Evolutionary conservation across 1,139 yeast genomes (phyloP), one percentile per base, ranked within the genome.

Genomic region (Protomyces macrosporus): DNA sequence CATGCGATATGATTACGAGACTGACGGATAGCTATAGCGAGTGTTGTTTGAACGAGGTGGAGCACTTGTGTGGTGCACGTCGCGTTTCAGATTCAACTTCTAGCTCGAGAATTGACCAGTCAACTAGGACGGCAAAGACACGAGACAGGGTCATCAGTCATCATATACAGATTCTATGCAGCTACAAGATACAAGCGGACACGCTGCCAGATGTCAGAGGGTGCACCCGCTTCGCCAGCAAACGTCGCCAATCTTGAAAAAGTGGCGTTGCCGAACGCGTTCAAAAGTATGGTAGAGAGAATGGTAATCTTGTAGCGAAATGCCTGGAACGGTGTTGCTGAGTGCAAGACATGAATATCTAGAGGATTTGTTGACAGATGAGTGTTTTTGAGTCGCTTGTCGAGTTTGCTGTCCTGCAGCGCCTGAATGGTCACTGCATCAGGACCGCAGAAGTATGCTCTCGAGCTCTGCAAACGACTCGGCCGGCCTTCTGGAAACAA

Each of bases 181-280:
- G 9, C 39, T 12, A 36, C 32, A 42, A 14, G 7, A 42, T 16
- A 42, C 32, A 42, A 10, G 30, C 33, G 30, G 45, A 58, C 62
- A 3, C 62, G 55, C 33, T 35, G 36, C 62, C 62, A 58, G 14
- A 42, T 56, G 40, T 58, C 62, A n/a, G 55, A 36, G 12, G 62
- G 56, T 23, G 42, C 40, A 6, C 62, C 62, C 3, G 55, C 62
- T 12, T 52, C 56, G 6, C 62, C 62, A n/a, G 62, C 56, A 42
- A 58, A 58, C 7, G 62, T 58, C 7, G 62, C 62, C 10, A 58
- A 12, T 7, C 42, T 36, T 3, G 45, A 55, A 42, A 58, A 58
- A n/a, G 53, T 9, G 3, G 56, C 34, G 16, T 52, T 52, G 16
- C 62, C 62, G 5, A 58, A 23, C 55, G 39, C 32, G 10, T 30